Percentiles rank a stretch among this genome's conserved stretches.
Evolutionary conservation across 192 early-diverging fungal species (phyloP).

Genomic region (Coemansia sp.): DNA sequence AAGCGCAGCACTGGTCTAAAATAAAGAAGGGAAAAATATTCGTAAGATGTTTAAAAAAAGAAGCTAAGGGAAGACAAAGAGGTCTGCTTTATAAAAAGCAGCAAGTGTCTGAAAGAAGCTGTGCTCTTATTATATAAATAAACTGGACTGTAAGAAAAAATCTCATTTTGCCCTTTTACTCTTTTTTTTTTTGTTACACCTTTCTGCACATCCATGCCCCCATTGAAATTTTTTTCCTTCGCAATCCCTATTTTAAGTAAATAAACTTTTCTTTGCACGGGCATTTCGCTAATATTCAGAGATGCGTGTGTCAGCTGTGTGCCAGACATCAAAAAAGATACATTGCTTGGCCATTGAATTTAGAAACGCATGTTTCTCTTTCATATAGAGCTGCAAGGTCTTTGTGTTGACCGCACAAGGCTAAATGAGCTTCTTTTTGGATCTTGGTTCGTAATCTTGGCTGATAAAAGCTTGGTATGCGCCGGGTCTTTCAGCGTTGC

Average conservation of each 20-base stretch:
- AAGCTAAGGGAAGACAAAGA: background rate
- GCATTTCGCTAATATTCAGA: background rate
- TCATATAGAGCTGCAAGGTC: background rate
- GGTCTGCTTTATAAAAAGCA: background rate
- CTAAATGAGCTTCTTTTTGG: background rate
- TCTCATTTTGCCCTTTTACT: background rate
- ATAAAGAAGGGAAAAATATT: background rate
- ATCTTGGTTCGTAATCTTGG: no score
- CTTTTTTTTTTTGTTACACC: background rate
- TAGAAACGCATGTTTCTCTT: background rate
- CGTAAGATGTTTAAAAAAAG: background rate
- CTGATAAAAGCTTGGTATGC: no score
- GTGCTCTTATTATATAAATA: background rate
- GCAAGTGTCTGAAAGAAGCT: background rate
- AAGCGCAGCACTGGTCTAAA: conserved; percentile 4
- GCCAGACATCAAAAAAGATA: background rate
- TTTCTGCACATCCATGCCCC: background rate
- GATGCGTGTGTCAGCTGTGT: background rate
- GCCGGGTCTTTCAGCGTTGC: no score
- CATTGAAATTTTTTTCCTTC: background rate
- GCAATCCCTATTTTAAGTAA: background rate
- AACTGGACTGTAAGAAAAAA: background rate
- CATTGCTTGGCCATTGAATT: background rate
- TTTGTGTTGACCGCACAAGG: background rate
- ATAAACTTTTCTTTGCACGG: background rate